Evolutionary conservation across 1,284 basidiomycete species (phyloP), one percentile per base, ranked within the genome.

Genomic region (Fomitopsis palustris): DNA sequence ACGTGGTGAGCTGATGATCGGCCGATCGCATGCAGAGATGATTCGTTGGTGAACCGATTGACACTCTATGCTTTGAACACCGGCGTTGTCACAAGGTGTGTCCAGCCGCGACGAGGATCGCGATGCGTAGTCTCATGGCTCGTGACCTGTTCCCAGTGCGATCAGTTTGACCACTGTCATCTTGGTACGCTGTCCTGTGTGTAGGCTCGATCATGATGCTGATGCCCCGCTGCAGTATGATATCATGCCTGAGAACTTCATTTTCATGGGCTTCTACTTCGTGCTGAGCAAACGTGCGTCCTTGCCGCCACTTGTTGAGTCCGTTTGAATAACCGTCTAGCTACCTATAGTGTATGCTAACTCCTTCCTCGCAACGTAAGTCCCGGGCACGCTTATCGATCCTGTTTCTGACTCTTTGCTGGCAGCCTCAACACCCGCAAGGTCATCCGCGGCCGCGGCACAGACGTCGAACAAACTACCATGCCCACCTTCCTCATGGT

Each of bases 311-410:
- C 19, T 25, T 31, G 29, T 37, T 23, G 38, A 21, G n/a, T 17
- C 4, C 8, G 33, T 45, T 54, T 42, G 39, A 39, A 47, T 42
- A 56, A 54, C 56, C 23, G 37, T 25, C 58, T 41, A n/a, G 10
- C 54, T 16, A n/a, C n/a, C 53, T 56, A 3, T 59, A 88, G 87
- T 88, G 31, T 89, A 88, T 65, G 83, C 81, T 1, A 82, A 86
- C 57, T 88, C 87, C 4, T 86, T 85, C 68, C 75, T 88, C 65
- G 84, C 86, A 57, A 85, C 87, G 84, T 87, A 67, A 58, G 83
- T 59, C 19, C 35, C 23, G 35, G 53, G 33, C 9, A 29, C 12
- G 14, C 59, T 42, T n/a, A n/a, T n/a, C n/a, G n/a, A 4, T 19
- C n/a, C 27, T 37, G 1, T 37, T 19, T 49, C 6, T 29, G 33